Evolutionary conservation across 2,329 filamentous ascomycete species (phyloP).

Genomic region (Arthrocladium fulminans): DNA sequence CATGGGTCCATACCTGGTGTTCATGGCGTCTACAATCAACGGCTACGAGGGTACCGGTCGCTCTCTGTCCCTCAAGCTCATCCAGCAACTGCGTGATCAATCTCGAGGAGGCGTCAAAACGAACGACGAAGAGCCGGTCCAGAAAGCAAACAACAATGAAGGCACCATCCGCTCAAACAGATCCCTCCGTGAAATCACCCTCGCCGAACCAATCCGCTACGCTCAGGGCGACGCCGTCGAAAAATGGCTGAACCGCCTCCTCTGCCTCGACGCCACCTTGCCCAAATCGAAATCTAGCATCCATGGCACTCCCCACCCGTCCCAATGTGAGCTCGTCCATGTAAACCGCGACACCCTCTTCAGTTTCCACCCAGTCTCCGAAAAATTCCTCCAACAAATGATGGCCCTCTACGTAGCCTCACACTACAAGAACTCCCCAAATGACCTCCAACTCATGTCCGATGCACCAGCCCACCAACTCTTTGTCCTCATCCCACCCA

Average conservation of each 20-base stretch:
- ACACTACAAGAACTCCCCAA: constrained; percentile 96
- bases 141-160: constrained; percentile 70
- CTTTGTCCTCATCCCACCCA: constrained; percentile 83
- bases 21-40: constrained; percentile 99
- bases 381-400: constrained; percentile 97
- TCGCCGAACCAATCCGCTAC: constrained; percentile 91
- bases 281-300: constrained; percentile 64
- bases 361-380: constrained; percentile 93
- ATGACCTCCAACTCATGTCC: constrained; percentile 97
- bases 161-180: constrained; percentile 53
- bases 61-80: constrained; percentile 89
- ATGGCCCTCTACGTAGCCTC: constrained; percentile 94
- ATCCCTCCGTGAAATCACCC: constrained; percentile 80
- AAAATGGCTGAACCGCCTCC: constrained; percentile 88
- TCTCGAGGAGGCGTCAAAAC: constrained; percentile 56
- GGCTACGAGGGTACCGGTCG: constrained; percentile 96
- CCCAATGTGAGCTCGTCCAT: constrained; percentile 80
- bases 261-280: constrained; percentile 87
- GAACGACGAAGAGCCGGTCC: constrained; percentile 59
- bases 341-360: constrained; percentile 97
- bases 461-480: constrained; percentile 95
- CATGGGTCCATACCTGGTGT: constrained; percentile 93
- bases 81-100: constrained; percentile 92
- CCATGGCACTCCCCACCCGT: constrained; percentile 79
- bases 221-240: constrained; percentile 83